Base-by-base conservation (phyloP, 345 rosid genomes). In the Nephelium lappaceum region DNA sequence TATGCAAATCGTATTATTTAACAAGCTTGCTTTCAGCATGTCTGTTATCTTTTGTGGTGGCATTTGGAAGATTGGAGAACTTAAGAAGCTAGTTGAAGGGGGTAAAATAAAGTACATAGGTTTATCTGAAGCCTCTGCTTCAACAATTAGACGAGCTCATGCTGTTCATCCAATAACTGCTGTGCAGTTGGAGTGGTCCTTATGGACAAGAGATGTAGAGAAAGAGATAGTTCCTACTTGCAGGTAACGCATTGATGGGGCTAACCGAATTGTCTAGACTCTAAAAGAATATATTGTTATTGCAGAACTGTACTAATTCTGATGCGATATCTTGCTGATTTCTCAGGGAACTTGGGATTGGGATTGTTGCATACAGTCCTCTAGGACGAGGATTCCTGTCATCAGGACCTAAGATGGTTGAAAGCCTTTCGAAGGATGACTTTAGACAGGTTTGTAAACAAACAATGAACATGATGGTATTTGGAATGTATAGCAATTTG, bases 141-240 rank as follows among this genome's bases (percentile, higher is more conserved):
- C 97, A 31, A 91, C 95, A 36, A 92, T 94, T 67, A 89, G 92
- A 83, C 80, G 98, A 71, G 97, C 95, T 19, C 95, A 92, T 76
- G 93, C 90, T 36, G 88, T 92, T 83, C 98, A 92, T 67, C 97
- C 95, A 0, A 79, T 92, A 39, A 92, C 90, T 11, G 94, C 91
- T 3, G 85, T 92, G 14, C 94, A 92, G 62, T 78, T 91, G 45
- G 98, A 92, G 72, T 92, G 97, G 98, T 92, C 97, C 1, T 80
- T 94, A 61, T 92, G 95, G 97, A 65, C 91, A 0, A 86, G 98
- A 82, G 98, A 92, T 78, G 94, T 87, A 36, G 95, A 94, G 84
- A 87, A 85, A 77, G 94, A 88, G 43, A 91, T 92, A 65, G 76
- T 91, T 67, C 71, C 71, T n/a, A 67, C 71, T 21, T 67, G 71